phyloP scores from a whole-genome alignment of 1,139 yeast genomes.

The Geotrichum bryndzae region DNA sequence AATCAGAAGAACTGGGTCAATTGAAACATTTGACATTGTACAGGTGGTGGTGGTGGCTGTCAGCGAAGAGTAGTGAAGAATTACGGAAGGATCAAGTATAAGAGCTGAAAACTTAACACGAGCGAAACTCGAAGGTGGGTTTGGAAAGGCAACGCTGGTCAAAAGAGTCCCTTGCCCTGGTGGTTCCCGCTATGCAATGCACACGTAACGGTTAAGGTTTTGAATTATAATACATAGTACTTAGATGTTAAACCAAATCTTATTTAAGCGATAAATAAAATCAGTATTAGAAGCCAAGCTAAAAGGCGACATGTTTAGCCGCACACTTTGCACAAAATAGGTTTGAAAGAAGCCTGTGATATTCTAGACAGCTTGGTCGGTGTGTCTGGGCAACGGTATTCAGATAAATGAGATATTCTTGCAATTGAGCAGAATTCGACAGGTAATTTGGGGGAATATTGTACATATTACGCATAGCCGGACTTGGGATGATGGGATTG shows the following conservation, averaged over 20 bases:
- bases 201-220: neutral
- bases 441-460: neutral
- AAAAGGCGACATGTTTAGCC: neutral
- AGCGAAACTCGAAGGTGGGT: neutral
- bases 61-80: neutral
- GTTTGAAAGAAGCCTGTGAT: neutral
- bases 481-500: neutral
- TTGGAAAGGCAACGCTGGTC: neutral
- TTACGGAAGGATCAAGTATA: neutral
- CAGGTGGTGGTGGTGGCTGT: neutral
- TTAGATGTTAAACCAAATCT: neutral
- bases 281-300: neutral
- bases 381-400: neutral
- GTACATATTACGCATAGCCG: neutral
- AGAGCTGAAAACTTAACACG: neutral
- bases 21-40: slow-evolving; percentile 29
- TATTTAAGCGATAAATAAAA: neutral
- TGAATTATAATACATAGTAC: neutral
- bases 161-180: neutral
- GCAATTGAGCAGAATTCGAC: neutral
- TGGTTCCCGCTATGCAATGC: neutral
- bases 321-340: neutral
- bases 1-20: slow-evolving; percentile 79
- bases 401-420: neutral
- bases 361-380: neutral